Percentiles rank a stretch among this genome's conserved stretches.
These are phyloP conservation scores for Magnaporthiopsis poae DNA, from an alignment of 2,329 filamentous ascomycete genomes.

Conservation along the genomic window DNA sequence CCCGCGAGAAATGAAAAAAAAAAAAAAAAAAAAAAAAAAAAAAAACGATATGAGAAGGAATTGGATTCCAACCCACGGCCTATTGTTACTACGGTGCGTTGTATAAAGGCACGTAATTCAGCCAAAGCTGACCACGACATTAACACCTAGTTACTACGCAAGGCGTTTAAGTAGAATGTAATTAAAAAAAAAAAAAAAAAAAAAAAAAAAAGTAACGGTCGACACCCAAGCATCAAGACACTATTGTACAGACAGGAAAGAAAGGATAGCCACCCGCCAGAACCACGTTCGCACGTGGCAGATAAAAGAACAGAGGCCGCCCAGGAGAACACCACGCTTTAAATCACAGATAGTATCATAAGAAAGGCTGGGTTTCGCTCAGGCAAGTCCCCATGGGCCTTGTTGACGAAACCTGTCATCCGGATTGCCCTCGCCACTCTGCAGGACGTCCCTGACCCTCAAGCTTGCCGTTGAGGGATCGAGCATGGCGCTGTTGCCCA, in stretches of 20 bases:
- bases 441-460: conserved; percentile 15
- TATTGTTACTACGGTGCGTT: too few species aligned
- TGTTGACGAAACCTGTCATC: not conserved
- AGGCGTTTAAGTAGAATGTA: too few species aligned
- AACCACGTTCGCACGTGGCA: too few species aligned
- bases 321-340: not conserved
- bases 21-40: too few species aligned
- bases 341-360: not conserved
- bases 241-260: not conserved
- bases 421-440: conserved; percentile 9
- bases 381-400: not conserved
- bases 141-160: too few species aligned
- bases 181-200: too few species aligned
- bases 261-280: not conserved
- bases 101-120: too few species aligned
- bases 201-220: too few species aligned
- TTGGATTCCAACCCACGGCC: too few species aligned
- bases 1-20: too few species aligned
- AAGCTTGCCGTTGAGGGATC: conserved; percentile 15
- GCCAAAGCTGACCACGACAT: too few species aligned
- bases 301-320: not conserved
- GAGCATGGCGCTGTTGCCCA: conserved; percentile 16
- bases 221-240: not conserved
- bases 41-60: too few species aligned
- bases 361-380: not conserved